Evolutionary conservation across 2,329 filamentous ascomycete genomes (phyloP).

Genomic region (Penicillium sp.): DNA sequence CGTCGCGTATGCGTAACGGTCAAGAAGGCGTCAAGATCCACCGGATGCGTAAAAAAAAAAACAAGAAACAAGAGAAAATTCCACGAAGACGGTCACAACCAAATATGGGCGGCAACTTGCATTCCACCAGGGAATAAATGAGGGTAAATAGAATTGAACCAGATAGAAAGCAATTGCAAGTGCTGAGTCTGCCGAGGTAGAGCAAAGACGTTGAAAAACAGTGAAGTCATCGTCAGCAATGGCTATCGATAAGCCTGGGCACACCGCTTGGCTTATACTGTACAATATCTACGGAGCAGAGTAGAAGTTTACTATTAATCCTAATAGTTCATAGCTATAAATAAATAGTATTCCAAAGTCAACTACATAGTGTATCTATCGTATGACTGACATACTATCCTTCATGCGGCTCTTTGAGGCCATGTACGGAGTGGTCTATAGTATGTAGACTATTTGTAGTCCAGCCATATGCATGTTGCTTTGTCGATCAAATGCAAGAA

Average conservation of each 20-base stretch:
- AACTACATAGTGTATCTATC: neutral
- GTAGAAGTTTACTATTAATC: neutral
- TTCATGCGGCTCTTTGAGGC: neutral
- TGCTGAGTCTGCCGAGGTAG: neutral
- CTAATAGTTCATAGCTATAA: neutral
- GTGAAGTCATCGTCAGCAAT: constrained; percentile 8
- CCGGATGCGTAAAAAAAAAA: constrained; percentile 9
- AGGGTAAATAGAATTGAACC: neutral
- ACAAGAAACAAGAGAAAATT: neutral
- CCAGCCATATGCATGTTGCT: neutral
- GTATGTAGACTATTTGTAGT: neutral
- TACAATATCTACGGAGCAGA: neutral
- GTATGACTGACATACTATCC: neutral
- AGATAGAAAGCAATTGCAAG: neutral
- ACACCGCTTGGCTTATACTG: neutral
- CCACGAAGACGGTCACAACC: neutral
- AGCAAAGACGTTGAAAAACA: neutral
- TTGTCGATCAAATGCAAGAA: neutral
- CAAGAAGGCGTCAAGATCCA: neutral
- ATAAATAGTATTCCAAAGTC: neutral
- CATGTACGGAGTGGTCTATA: neutral
- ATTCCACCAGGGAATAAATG: constrained; percentile 5
- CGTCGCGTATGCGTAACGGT: constrained; percentile 1
- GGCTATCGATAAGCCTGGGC: constrained; percentile 4
- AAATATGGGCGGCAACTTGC: neutral